Base-by-base conservation (phyloP, 1,139 yeast species). In the Pneumocystis wakefieldiae region DNA sequence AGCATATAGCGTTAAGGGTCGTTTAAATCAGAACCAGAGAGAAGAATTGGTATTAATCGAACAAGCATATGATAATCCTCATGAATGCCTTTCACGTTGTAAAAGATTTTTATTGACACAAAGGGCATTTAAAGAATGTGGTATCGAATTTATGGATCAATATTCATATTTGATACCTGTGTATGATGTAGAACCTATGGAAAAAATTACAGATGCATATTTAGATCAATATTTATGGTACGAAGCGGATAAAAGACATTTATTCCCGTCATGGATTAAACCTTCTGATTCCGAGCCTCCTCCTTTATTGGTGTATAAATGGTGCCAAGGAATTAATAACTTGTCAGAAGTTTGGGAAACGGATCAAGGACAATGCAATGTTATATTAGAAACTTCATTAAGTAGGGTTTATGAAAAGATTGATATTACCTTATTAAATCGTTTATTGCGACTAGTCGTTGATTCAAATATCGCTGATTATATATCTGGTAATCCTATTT, bases 31-130 rank as follows among this genome's bases (percentile, higher is more conserved):
- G 10, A 77, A 85, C 4, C 96, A 94, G 73, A 80, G 97, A 67
- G 97, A 92, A 73, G 98, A 92, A 70, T 76, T 92, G 66, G 95
- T 97, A 0, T 77, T 92, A 67, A 90, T 94, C 63, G 98, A 94
- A 71, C 96, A 90, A 71, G 97, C 97, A 0, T 92, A 89, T 72
- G 99, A 92, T 70, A 89, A 89, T 68, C 99, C 99, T 0, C 96
- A 90, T 72, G 97, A 92, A 71, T 86, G 92, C 67, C 77, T 94
- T 66, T 86, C 86, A 19, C 81, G 96, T 67, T 81, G 92, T 64
- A 94, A 92, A 74, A 86, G 87, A 69, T 84, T 85, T 62, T 75
- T 94, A 59, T 76, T 91, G 65, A 88, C 97, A 0, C 97, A 91
- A 73, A 79, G 98, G 66, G 94, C 89, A 12, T 94, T 92, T 76